Conservation (phyloP, 2,329 filamentous ascomycete genomes). For the Alternaria arbusti region DNA sequence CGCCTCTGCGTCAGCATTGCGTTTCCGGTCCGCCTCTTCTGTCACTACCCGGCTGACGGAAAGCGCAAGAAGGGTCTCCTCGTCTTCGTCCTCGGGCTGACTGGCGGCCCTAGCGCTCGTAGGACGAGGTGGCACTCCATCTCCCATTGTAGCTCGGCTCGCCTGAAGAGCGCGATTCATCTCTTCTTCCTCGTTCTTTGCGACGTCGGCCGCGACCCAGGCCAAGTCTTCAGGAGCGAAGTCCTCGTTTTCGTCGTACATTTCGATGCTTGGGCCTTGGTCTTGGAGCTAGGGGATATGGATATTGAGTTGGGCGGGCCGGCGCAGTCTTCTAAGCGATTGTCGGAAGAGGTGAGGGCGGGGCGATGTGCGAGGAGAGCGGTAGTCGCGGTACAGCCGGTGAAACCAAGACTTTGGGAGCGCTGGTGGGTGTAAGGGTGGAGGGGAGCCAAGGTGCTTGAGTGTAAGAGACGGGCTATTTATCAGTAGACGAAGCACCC, state of each 20-base stretch:
- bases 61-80: neutral
- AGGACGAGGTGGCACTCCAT: neutral
- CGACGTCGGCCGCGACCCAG: neutral
- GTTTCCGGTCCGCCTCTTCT: neutral
- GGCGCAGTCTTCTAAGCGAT: neutral
- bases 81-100: neutral
- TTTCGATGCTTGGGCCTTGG: neutral
- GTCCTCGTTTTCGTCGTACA: neutral
- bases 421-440: neutral
- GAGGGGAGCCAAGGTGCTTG: neutral
- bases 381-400: neutral
- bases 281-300: neutral
- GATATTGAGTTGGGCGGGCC: neutral
- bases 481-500: neutral
- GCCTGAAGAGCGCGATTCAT: neutral
- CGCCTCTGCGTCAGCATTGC: neutral
- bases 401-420: neutral
- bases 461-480: neutral
- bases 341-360: neutral
- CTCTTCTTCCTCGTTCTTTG: neutral
- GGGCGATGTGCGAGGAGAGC: neutral
- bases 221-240: neutral
- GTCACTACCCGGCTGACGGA: neutral
- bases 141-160: neutral
- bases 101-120: neutral